Conservation (phyloP, 345 rosid genomes). For the Ceriops decandra region DNA sequence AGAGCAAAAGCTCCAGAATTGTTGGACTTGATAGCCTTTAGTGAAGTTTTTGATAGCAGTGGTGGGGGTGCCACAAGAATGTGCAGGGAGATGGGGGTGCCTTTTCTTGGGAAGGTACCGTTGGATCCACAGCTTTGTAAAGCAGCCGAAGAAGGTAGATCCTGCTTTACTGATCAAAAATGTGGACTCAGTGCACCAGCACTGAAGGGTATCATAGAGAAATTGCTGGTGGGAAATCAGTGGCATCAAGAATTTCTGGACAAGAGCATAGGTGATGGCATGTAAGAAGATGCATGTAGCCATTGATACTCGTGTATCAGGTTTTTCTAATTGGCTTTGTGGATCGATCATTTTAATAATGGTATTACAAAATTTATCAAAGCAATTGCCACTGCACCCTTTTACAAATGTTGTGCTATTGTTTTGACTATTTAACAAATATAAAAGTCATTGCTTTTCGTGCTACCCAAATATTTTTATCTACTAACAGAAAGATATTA, state of each 20-base stretch:
- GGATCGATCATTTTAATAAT: no score
- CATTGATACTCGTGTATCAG: not conserved
- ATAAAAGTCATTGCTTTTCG: no score
- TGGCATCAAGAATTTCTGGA: conserved; percentile 25
- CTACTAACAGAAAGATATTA: no score
- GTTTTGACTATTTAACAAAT: no score
- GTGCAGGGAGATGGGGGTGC: conserved; percentile 82
- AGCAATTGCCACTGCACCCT: no score
- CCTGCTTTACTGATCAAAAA: conserved; percentile 67
- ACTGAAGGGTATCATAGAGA: conserved; percentile 55
- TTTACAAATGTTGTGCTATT: no score
- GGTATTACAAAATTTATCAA: no score
- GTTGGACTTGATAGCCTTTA: conserved; percentile 47
- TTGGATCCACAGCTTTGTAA: conserved; percentile 81
- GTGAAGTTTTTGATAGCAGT: conserved; percentile 84
- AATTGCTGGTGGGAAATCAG: conserved; percentile 31
- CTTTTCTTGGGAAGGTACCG: conserved; percentile 86
- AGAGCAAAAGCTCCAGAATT: conserved; percentile 75
- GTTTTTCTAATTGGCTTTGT: no score
- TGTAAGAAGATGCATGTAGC: not conserved
- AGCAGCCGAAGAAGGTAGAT: conserved; percentile 86
- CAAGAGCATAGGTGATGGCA: not conserved
- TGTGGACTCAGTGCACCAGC: conserved; percentile 67
- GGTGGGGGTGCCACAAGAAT: conserved; percentile 77
- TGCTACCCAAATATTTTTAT: no score